Percentiles rank a stretch among this genome's conserved stretches.
These are phyloP conservation scores for Kentomonas sorsogonicus DNA, from an alignment of 208 protist species.

Conservation along the genomic window DNA sequence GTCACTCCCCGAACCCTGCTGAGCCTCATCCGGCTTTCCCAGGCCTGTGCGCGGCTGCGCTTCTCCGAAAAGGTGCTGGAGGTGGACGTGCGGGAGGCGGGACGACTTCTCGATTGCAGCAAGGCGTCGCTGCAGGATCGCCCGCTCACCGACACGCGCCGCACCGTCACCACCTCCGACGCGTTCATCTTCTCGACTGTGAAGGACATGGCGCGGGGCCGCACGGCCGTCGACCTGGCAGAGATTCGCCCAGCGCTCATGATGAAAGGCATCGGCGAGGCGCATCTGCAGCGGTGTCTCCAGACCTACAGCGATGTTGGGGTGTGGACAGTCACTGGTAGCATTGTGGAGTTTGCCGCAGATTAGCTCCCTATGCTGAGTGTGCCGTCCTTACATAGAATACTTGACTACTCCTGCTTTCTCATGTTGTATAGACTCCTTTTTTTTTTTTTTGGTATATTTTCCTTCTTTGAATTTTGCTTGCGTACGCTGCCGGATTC, in stretches of 20 bases:
- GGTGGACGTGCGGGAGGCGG: conserved; percentile 88
- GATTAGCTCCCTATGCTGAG: background rate
- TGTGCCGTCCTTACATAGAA: conserved; percentile 1
- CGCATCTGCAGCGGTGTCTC: conserved; percentile 73
- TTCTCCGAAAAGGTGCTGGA: conserved; percentile 77
- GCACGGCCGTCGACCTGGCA: conserved; percentile 42
- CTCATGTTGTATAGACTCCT: conserved; percentile 9
- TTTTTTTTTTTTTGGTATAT: background rate
- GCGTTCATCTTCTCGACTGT: conserved; percentile 77
- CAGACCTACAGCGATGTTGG: conserved; percentile 76
- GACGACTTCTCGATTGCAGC: conserved; percentile 80
- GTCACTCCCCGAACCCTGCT: conserved; percentile 82
- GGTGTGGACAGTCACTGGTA: conserved; percentile 65
- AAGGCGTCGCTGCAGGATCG: conserved; percentile 76
- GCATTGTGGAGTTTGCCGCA: conserved; percentile 68
- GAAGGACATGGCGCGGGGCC: conserved; percentile 68
- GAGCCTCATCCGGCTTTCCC: conserved; percentile 94
- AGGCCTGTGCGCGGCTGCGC: conserved; percentile 87
- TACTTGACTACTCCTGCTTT: no score
- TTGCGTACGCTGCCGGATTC: background rate
- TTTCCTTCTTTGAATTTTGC: conserved; percentile 1
- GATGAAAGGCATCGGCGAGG: conserved; percentile 75
- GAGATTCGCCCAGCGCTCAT: conserved; percentile 71
- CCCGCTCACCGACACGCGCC: conserved; percentile 32
- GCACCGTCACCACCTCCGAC: conserved; percentile 66